Evolutionary conservation across 768 basidiomycete genomes (phyloP), one percentile per base, ranked within the genome.

Genomic region (Tricholoma matsutake): DNA sequence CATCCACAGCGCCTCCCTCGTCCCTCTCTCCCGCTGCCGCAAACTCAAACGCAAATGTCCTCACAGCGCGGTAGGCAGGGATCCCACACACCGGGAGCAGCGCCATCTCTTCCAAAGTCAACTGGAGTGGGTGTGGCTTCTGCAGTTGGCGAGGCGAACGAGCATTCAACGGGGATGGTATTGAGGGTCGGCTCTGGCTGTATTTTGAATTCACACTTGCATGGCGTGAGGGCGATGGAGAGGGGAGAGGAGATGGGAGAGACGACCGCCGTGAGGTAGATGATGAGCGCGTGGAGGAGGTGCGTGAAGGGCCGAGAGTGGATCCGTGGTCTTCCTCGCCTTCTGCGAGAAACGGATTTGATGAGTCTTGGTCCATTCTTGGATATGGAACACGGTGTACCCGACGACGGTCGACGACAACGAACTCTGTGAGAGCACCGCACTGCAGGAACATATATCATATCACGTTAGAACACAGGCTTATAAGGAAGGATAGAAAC

Each of bases 351-450:
- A 66, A 39, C 8, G 58, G 57, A 9, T 63, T 51, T 18, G 59
- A 34, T 63, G 63, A 22, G 69, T 72, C 56, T 25, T 61, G 20
- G 58, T 77, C 77, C 67, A 72, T 75, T 14, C 78, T 75, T 31
- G 87, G 88, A 64, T 87, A 81, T 0, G 92, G 90, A 8, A 89
- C 83, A 14, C 89, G 82, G 62, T 88, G 84, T 1, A 96, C 73
- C 13, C 91, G 84, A 67, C 87, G 89, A 29, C 91, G 85, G 68
- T 96, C 92, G 22, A 88, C 82, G 25, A 92, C 79, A 61, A 96
- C 84, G 76, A 93, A 96, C 74, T 97, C 92, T n/a, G 92, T 82
- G 20, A 96, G 80, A 6, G 91, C 91, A 54, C 95, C 94, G 65
- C 85, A 88, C 92, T 94, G 64, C 20, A 37, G 10, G n/a, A 54